Conservation (phyloP, 768 basidiomycete species). For the Leccinum aurantiacum region DNA sequence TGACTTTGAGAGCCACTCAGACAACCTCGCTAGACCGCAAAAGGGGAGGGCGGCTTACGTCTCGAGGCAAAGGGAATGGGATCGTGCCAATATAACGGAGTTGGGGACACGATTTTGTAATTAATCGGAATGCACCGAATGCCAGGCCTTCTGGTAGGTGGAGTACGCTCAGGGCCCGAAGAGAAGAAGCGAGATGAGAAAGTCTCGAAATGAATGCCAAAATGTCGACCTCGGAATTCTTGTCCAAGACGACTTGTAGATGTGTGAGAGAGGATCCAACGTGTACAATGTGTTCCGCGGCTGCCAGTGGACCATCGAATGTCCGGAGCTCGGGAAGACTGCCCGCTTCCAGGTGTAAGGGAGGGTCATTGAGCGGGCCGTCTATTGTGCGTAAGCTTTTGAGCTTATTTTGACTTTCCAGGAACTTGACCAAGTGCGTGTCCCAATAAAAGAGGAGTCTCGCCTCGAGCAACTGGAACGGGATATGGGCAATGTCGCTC, state of each 20-base stretch:
- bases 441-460: constrained; percentile 54
- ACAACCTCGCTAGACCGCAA: constrained; percentile 16
- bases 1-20: constrained; percentile 30
- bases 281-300: constrained; percentile 40
- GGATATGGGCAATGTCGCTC: constrained; percentile 36
- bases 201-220: constrained; percentile 36
- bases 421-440: constrained; percentile 43
- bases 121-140: constrained; percentile 31
- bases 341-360: constrained; percentile 28
- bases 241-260: constrained; percentile 45
- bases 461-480: constrained; percentile 51
- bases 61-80: constrained; percentile 33
- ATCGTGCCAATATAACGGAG: constrained; percentile 42
- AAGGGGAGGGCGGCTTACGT: constrained; percentile 32
- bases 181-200: constrained; percentile 25
- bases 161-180: constrained; percentile 39
- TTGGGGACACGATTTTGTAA: constrained; percentile 34
- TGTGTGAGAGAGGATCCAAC: constrained; percentile 41
- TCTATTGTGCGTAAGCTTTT: constrained; percentile 36
- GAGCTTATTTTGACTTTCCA: constrained; percentile 46
- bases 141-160: constrained; percentile 36
- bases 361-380: constrained; percentile 25
- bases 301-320: constrained; percentile 47
- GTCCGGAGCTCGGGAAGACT: constrained; percentile 42
- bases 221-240: constrained; percentile 33